A percentile compares a stretch with the other conserved stretches of the same genome.
These are phyloP conservation scores for Fusarium sp. DNA, from an alignment of 2,329 filamentous ascomycete species.

Conservation along the genomic window DNA sequence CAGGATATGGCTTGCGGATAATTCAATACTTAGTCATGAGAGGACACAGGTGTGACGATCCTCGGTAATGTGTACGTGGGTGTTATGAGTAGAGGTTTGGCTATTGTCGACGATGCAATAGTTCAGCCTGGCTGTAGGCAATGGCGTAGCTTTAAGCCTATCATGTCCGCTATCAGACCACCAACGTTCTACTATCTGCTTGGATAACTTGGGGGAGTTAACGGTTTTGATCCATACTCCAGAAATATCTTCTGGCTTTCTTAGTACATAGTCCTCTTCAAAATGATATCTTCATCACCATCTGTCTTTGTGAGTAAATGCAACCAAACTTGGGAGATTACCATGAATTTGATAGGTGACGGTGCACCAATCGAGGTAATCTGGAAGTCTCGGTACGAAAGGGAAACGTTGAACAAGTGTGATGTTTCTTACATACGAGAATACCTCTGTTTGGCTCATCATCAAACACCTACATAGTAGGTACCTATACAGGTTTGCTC, in stretches of 20 bases:
- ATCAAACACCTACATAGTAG: neutral
- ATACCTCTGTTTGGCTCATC: neutral
- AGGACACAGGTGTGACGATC: conserved; percentile 21
- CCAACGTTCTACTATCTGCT: neutral
- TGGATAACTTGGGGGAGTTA: conserved; percentile 7
- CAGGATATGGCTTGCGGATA: conserved; percentile 29
- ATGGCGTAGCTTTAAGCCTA: neutral
- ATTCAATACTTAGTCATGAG: conserved; percentile 18
- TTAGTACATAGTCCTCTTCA: conserved; percentile 35
- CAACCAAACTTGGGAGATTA: too few relatives aligned
- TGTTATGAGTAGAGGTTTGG: conserved; percentile 7
- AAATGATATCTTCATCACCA: conserved; percentile 24
- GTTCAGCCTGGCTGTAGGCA: conserved; percentile 8
- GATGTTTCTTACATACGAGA: neutral
- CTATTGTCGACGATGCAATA: conserved; percentile 5
- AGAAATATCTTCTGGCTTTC: conserved; percentile 14
- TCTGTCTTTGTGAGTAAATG: neutral
- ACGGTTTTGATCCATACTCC: conserved; percentile 13
- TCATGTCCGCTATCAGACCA: conserved; percentile 5
- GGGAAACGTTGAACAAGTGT: neutral
- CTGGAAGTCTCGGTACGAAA: neutral
- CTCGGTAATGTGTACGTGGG: conserved; percentile 31
- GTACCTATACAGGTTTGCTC: neutral
- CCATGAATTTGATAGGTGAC: neutral
- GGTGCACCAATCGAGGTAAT: neutral